These are phyloP conservation scores for Dimargaris verticillata DNA, from an alignment of 192 early-diverging fungal species.

Conservation along the genomic window DNA sequence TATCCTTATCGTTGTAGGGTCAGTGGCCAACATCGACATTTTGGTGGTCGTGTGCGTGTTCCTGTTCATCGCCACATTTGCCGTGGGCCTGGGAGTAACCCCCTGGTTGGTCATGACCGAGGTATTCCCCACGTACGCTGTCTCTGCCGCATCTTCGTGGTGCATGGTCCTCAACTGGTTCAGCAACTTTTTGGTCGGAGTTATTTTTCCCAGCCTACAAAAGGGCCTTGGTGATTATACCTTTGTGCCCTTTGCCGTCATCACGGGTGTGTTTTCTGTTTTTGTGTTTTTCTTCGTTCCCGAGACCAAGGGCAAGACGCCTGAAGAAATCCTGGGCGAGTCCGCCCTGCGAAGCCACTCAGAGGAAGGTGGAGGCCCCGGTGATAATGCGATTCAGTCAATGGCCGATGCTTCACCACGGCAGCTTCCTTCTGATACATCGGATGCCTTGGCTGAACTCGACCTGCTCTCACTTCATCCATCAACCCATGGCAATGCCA, in stretches of 20 bases:
- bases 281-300: slow-evolving; percentile 60
- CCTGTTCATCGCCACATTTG: slow-evolving; percentile 59
- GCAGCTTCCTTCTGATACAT: too few relatives aligned
- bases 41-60: slow-evolving; percentile 51
- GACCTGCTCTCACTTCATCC: too few relatives aligned
- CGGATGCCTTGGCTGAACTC: too few relatives aligned
- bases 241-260: slow-evolving; percentile 52
- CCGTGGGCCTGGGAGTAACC: slow-evolving; percentile 63
- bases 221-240: slow-evolving; percentile 28
- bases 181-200: slow-evolving; percentile 39
- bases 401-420: too few relatives aligned
- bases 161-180: slow-evolving; percentile 62
- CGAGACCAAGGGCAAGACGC: slow-evolving; percentile 64
- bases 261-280: slow-evolving; percentile 42
- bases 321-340: slow-evolving; percentile 40
- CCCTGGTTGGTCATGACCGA: slow-evolving; percentile 70
- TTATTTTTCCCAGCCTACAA: slow-evolving; percentile 42
- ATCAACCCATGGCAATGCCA: too few relatives aligned
- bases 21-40: slow-evolving; percentile 29
- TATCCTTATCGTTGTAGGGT: slow-evolving; percentile 44
- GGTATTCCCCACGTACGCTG: slow-evolving; percentile 55
- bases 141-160: slow-evolving; percentile 48
- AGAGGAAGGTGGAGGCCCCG: background rate
- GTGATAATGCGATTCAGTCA: too few relatives aligned
- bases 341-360: background rate